These are phyloP conservation scores for Lenwebbia sp. DNA, from an alignment of 345 rosid genomes.

Conservation along the genomic window DNA sequence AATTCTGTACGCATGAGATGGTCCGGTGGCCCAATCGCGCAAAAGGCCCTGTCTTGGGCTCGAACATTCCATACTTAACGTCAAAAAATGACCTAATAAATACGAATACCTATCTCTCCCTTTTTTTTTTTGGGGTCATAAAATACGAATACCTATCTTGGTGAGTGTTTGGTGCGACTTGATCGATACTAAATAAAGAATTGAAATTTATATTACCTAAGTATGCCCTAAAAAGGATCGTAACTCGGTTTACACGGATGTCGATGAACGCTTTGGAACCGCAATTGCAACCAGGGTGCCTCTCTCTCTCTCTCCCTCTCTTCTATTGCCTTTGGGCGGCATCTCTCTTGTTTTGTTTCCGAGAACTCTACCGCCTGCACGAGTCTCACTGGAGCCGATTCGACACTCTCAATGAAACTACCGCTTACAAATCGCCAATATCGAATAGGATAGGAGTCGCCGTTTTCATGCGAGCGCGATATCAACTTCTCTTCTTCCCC, in stretches of 20 bases:
- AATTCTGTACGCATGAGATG: background rate
- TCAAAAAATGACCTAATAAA: background rate
- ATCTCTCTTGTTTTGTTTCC: background rate
- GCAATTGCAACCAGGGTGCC: background rate
- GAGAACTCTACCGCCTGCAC: background rate
- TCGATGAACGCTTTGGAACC: background rate
- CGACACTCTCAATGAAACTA: background rate
- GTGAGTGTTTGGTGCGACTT: background rate
- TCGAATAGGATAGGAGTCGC: background rate
- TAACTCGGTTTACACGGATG: background rate
- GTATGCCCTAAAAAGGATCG: background rate
- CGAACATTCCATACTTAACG: background rate
- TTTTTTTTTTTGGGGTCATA: too few relatives aligned
- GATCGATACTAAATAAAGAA: background rate
- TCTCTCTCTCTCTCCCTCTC: background rate
- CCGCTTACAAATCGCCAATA: background rate
- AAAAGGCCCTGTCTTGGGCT: background rate
- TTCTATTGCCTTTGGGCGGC: background rate
- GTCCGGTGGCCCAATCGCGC: background rate
- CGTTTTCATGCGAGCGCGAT: background rate
- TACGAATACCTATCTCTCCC: background rate
- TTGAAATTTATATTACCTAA: background rate
- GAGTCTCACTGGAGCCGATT: background rate
- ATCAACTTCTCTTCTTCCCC: background rate
- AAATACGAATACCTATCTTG: background rate